Evolutionary conservation across 1,284 basidiomycete species (phyloP), one percentile per base, ranked within the genome.

Genomic region (Microbotryum intermedium): DNA sequence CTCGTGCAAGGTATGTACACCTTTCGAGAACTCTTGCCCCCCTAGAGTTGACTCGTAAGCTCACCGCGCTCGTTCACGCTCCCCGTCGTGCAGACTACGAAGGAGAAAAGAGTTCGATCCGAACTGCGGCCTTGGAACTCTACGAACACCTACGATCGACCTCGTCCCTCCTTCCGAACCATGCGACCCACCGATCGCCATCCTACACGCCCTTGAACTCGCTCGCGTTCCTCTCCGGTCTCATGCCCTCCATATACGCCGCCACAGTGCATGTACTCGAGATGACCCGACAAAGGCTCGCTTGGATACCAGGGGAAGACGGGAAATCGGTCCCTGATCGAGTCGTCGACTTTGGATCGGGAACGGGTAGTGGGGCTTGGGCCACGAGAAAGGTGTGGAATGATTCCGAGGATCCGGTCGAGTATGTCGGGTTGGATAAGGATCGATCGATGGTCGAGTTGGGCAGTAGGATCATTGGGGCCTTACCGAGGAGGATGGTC

Each of bases 211-310:
- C 23, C 20, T 50, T 58, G 73, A 34, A 56, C 55, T 58, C 55
- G 61, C 60, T 79, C 20, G 78, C 77, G 1, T 76, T 75, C 55
- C 75, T 76, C 13, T 73, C 77, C 0, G 74, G 76, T 0, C 73
- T 77, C 55, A 71, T 79, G 46, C 78, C 79, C 7, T 74, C 73
- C 7, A 72, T 78, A 60, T 79, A 77, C 61, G 74, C 75, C 2
- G 76, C 76, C 1, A 74, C 76, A 6, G 64, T 72, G 25, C 75
- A 75, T 55, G 76, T 78, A 2, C 58, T 79, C 30, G 61, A 66
- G 7, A 78, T 77, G 64, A 64, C 77, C 23, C 60, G 72, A 5
- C 57, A 62, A 25, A 66, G 78, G 4, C 59, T 77, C n/a, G 71
- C 63, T 18, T 72, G 4, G 68, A 58, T 23, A 54, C 61, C 7